Evolutionary conservation across 2,329 filamentous ascomycete genomes (phyloP).

Genomic region (Grosmannia serpens): DNA sequence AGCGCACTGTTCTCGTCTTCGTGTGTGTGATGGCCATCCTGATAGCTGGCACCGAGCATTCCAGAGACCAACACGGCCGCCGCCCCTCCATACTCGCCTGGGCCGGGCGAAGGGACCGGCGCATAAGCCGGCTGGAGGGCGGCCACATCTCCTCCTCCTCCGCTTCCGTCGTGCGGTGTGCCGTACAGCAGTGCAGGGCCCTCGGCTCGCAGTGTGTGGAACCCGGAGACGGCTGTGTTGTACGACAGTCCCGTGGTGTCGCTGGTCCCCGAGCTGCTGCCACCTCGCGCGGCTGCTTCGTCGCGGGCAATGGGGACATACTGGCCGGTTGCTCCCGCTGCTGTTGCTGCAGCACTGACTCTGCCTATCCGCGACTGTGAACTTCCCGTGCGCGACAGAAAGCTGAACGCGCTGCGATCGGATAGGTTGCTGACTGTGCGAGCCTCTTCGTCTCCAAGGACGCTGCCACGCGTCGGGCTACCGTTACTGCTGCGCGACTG

Average conservation of each 20-base stretch:
- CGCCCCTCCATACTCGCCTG: not conserved
- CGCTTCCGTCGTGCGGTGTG: too few species aligned
- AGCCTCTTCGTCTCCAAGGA: slow-evolving; percentile 31
- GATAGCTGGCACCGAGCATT: not conserved
- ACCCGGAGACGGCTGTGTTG: slow-evolving; percentile 29
- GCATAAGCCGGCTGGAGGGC: not conserved
- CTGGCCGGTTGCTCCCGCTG: not conserved
- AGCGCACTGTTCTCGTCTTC: slow-evolving; percentile 19
- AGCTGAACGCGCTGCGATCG: slow-evolving; percentile 36
- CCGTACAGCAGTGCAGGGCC: slow-evolving; percentile 33
- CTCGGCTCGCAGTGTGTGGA: slow-evolving; percentile 39
- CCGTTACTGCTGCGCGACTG: slow-evolving; percentile 17
- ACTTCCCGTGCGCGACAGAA: slow-evolving; percentile 12
- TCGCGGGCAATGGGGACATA: not conserved
- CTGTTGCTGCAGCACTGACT: too few species aligned
- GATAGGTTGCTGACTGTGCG: slow-evolving; percentile 46
- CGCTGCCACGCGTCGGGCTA: slow-evolving; percentile 9
- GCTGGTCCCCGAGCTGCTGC: slow-evolving; percentile 18
- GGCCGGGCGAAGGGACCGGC: not conserved
- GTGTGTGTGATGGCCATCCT: not conserved
- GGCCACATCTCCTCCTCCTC: not conserved
- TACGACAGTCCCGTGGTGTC: slow-evolving; percentile 29
- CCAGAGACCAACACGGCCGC: not conserved
- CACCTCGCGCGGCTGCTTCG: slow-evolving; percentile 9
- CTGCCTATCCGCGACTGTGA: slow-evolving; percentile 23